Conservation (phyloP, 129 eudicot species). For the Pulicaria dysenterica region DNA sequence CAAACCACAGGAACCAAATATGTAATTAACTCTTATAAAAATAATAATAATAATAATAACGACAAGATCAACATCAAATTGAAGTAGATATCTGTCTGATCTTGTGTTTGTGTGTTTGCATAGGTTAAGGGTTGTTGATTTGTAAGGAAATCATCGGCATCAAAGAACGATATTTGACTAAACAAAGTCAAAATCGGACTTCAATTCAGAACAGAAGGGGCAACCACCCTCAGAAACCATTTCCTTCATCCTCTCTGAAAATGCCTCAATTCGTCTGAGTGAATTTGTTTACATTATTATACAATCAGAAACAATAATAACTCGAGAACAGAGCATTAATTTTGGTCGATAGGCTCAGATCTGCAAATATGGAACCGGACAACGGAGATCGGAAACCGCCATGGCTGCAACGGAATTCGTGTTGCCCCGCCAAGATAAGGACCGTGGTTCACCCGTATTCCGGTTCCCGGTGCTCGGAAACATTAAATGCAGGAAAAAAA, state of each 20-base stretch:
- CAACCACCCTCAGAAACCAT: slow-evolving; percentile 20
- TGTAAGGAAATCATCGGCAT: neutral
- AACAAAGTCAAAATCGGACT: slow-evolving; percentile 17
- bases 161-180: slow-evolving; percentile 12
- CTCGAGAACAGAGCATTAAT: neutral
- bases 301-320: neutral
- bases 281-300: neutral
- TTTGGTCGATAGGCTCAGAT: slow-evolving; percentile 17
- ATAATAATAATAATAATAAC: too few species aligned
- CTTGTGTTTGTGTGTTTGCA: neutral
- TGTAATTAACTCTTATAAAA: too few species aligned
- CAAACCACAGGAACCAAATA: neutral
- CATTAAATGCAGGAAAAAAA: slow-evolving; percentile 2
- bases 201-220: neutral
- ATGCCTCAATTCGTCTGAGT: slow-evolving; percentile 20
- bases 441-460: slow-evolving; percentile 6
- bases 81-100: too few species aligned
- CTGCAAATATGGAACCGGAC: slow-evolving; percentile 17
- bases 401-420: slow-evolving; percentile 23
- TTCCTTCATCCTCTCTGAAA: slow-evolving; percentile 7
- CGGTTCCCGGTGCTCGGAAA: slow-evolving; percentile 24
- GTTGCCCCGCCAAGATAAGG: slow-evolving; percentile 28
- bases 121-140: neutral
- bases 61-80: too few species aligned
- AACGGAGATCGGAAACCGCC: slow-evolving; percentile 20